Evolutionary conservation across 2,329 filamentous ascomycete genomes (phyloP).

Genomic region (Sporothrix dimorphospora): DNA sequence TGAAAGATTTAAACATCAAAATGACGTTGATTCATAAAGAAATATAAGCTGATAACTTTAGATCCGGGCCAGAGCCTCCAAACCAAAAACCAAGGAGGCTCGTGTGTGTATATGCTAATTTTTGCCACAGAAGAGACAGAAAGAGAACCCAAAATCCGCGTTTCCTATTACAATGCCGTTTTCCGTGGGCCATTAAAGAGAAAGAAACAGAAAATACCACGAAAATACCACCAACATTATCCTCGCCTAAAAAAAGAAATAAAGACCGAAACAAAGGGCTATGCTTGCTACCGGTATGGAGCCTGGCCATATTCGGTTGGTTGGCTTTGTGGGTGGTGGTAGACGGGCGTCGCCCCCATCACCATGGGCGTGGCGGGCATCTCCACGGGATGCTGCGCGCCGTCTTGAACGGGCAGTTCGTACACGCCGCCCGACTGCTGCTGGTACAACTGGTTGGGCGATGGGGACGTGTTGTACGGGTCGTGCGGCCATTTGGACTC

Average conservation of each 20-base stretch:
- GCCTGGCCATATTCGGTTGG: background rate
- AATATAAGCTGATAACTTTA: background rate
- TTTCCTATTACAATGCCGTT: background rate
- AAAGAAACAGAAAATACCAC: background rate
- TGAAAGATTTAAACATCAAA: background rate
- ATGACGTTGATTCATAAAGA: background rate
- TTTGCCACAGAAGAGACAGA: background rate
- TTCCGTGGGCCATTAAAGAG: background rate
- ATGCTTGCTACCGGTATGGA: background rate
- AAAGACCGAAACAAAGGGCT: background rate
- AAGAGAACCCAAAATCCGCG: background rate
- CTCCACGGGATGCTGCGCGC: constrained; percentile 34
- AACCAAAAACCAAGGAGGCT: background rate
- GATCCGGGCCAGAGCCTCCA: background rate
- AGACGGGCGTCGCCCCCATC: background rate
- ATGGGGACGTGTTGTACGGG: background rate
- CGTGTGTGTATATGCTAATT: background rate
- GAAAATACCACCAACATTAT: background rate
- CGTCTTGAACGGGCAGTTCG: constrained; percentile 58
- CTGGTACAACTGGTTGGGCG: constrained; percentile 25
- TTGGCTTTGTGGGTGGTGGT: background rate
- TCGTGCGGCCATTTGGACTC: constrained; percentile 21
- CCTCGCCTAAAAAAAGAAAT: background rate
- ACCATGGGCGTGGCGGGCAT: constrained; percentile 36
- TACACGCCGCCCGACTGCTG: constrained; percentile 50